A percentile compares a stretch with the other conserved stretches of the same genome.
These are phyloP conservation scores for Adansonia grandidieri DNA, from an alignment of 441 rosid genomes.

Conservation along the genomic window DNA sequence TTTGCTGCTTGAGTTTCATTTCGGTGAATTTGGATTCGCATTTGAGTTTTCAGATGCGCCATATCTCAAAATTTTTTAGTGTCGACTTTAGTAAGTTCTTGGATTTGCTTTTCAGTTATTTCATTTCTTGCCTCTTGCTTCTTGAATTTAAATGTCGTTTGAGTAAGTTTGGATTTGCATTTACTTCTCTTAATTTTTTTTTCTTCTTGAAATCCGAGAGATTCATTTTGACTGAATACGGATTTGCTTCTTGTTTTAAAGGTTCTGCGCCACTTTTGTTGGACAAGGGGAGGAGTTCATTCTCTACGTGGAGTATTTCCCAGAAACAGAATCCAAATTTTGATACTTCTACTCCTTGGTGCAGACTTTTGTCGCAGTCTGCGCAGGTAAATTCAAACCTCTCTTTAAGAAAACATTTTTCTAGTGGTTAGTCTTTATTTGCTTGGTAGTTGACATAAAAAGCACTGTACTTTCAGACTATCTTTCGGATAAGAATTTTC, in stretches of 20 bases:
- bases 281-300: constrained; percentile 64
- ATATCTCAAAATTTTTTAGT: neutral
- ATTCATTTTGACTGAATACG: constrained; percentile 27
- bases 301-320: constrained; percentile 47
- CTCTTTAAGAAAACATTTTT: neutral
- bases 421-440: constrained; percentile 11
- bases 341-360: constrained; percentile 62
- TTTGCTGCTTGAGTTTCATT: constrained; percentile 20
- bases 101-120: constrained; percentile 4
- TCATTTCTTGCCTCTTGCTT: neutral
- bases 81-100: neutral
- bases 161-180: constrained; percentile 18
- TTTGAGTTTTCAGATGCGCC: constrained; percentile 20
- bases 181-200: constrained; percentile 7
- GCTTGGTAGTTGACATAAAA: neutral
- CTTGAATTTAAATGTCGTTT: neutral
- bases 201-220: neutral
- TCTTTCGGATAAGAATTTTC: constrained; percentile 6
- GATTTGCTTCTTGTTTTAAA: constrained; percentile 33
- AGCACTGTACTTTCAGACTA: constrained; percentile 5
- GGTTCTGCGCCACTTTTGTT: constrained; percentile 54
- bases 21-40: constrained; percentile 25
- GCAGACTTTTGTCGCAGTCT: constrained; percentile 67
- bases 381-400: constrained; percentile 51
- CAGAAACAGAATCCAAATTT: constrained; percentile 49